phyloP scores from a whole-genome alignment of 2,329 filamentous ascomycete species.

The Cytospora piceae region DNA sequence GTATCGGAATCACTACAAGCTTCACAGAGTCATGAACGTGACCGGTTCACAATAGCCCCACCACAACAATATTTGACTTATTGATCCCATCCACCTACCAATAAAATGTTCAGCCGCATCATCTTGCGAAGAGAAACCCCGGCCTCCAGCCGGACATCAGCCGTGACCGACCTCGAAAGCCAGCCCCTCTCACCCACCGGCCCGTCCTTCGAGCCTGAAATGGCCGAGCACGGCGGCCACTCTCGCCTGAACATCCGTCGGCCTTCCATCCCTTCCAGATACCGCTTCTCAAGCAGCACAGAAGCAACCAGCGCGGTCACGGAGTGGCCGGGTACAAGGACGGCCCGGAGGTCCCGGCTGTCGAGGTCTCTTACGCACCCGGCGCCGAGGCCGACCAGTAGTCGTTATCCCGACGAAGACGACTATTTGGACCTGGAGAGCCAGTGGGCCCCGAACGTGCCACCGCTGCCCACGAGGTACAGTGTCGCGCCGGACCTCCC shows the following conservation, averaged over 20 bases:
- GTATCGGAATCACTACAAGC: not conserved
- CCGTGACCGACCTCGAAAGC: constrained; percentile 26
- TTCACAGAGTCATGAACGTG: constrained; percentile 17
- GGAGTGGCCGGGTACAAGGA: constrained; percentile 23
- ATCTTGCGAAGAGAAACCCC: constrained; percentile 26
- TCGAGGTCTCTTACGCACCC: constrained; percentile 24
- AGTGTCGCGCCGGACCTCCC: constrained; percentile 38
- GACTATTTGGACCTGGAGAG: constrained; percentile 42
- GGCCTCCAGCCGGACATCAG: constrained; percentile 16
- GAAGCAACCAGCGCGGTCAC: constrained; percentile 26
- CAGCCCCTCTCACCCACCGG: constrained; percentile 27
- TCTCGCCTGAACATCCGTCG: constrained; percentile 37
- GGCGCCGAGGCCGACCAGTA: constrained; percentile 35
- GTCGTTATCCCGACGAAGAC: constrained; percentile 35
- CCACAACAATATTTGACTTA: not conserved
- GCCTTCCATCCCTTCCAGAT: constrained; percentile 36
- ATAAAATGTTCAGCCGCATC: constrained; percentile 30
- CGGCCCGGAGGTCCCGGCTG: constrained; percentile 20
- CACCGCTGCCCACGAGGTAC: constrained; percentile 40
- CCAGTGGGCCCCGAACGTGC: constrained; percentile 52
- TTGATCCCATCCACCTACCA: constrained; percentile 6
- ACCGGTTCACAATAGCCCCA: constrained; percentile 14
- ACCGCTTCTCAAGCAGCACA: constrained; percentile 34
- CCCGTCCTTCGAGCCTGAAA: constrained; percentile 32
- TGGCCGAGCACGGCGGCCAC: constrained; percentile 36